These are phyloP conservation scores for Apiotrichum montevideense DNA, from an alignment of 1,284 basidiomycete genomes.

Conservation along the genomic window DNA sequence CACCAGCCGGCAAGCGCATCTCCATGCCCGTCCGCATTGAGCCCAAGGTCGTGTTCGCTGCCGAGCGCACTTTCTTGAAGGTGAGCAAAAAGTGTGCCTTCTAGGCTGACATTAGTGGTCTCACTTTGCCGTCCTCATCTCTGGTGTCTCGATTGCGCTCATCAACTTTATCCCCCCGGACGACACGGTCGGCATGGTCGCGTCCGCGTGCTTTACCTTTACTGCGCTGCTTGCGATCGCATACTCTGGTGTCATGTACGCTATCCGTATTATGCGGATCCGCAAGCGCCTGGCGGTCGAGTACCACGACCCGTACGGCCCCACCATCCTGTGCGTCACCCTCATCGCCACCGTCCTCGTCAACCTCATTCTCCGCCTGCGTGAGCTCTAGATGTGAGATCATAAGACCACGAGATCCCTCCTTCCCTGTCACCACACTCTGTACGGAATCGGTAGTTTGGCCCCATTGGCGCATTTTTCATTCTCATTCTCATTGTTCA, in stretches of 20 bases:
- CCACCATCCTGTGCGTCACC: constrained; percentile 65
- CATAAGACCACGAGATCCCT: too few relatives aligned
- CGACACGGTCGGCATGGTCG: constrained; percentile 72
- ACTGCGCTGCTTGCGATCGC: constrained; percentile 82
- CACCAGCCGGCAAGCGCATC: constrained; percentile 79
- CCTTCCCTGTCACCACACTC: too few relatives aligned
- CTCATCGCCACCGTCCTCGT: constrained; percentile 66
- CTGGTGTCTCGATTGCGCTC: constrained; percentile 79
- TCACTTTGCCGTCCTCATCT: constrained; percentile 82
- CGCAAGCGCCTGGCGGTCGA: constrained; percentile 63
- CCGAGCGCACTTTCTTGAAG: constrained; percentile 61
- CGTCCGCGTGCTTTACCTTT: constrained; percentile 79
- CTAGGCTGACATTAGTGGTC: constrained; percentile 58
- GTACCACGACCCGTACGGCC: constrained; percentile 83
- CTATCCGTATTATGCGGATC: constrained; percentile 74
- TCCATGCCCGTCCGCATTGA: constrained; percentile 89
- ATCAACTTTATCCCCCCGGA: constrained; percentile 78
- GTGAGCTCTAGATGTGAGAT: constrained; percentile 26
- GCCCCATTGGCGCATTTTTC: too few relatives aligned
- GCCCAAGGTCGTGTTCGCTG: constrained; percentile 91
- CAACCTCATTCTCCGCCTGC: constrained; percentile 57
- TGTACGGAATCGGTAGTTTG: too few relatives aligned
- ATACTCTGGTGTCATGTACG: constrained; percentile 81
- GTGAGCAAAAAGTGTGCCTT: too few relatives aligned
- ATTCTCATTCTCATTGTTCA: too few relatives aligned